Conservation (phyloP, 2,329 filamentous ascomycete genomes). For the Pseudocercospora macadamiae region DNA sequence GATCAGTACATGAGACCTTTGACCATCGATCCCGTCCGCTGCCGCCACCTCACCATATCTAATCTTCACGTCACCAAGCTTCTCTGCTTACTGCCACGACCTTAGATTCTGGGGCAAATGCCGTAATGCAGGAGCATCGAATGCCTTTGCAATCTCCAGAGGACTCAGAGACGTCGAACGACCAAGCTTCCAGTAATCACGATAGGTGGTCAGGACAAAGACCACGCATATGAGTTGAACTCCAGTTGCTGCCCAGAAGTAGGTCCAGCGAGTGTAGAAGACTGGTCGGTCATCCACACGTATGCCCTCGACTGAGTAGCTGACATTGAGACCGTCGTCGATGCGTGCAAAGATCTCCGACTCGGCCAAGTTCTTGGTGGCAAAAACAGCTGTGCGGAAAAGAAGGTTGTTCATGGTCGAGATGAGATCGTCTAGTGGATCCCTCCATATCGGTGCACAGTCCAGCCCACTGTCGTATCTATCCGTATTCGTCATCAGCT, state of each 20-base stretch:
- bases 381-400: constrained; percentile 13
- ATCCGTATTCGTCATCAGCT: constrained; percentile 3
- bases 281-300: constrained; percentile 5
- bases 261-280: background rate
- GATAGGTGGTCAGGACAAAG: background rate
- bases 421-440: background rate
- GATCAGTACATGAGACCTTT: background rate
- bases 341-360: background rate
- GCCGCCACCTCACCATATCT: background rate
- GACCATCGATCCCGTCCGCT: background rate
- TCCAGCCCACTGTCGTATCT: background rate
- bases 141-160: constrained; percentile 40
- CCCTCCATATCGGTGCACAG: constrained; percentile 7
- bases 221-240: background rate
- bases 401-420: constrained; percentile 11
- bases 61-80: background rate
- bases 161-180: constrained; percentile 36
- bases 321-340: background rate
- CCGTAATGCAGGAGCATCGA: constrained; percentile 36
- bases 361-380: background rate
- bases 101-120: background rate
- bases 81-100: background rate
- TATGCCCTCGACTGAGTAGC: background rate
- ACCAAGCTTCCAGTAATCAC: constrained; percentile 33
- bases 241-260: background rate